These are phyloP conservation scores for Parathielavia hyrcaniae DNA, from an alignment of 495 filamentous ascomycete species.

Conservation along the genomic window DNA sequence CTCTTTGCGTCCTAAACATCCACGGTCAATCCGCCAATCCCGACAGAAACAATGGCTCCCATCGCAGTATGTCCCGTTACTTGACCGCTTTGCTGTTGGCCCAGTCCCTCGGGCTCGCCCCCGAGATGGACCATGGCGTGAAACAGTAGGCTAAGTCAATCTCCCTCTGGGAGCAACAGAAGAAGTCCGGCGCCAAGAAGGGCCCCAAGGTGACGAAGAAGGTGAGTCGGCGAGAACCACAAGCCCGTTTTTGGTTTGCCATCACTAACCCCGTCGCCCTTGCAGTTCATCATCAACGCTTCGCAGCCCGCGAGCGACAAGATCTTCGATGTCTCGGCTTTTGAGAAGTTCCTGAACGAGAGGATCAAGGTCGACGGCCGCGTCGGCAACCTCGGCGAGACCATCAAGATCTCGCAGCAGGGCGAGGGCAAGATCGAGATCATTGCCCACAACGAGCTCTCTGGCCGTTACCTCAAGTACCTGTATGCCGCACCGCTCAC, in stretches of 20 bases:
- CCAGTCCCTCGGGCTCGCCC: slow-evolving; percentile 35
- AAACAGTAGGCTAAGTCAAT: slow-evolving; percentile 93
- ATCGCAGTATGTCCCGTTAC: slow-evolving; percentile 63
- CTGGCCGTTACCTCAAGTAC: slow-evolving; percentile 98
- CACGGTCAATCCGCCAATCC: slow-evolving; percentile 17
- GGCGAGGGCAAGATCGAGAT: slow-evolving; percentile 98
- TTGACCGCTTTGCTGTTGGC: slow-evolving; percentile 83
- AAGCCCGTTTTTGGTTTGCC: neutral
- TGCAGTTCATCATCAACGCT: slow-evolving; percentile 95
- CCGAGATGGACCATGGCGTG: slow-evolving; percentile 47
- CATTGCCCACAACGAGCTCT: slow-evolving; percentile 94
- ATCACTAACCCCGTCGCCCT: slow-evolving; percentile 19
- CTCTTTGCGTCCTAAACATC: slow-evolving; percentile 56
- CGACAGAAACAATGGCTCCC: slow-evolving; percentile 50
- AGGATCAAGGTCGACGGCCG: slow-evolving; percentile 99
- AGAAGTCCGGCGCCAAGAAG: slow-evolving; percentile 57
- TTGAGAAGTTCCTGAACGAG: slow-evolving; percentile 99
- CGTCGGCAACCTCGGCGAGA: slow-evolving; percentile 94
- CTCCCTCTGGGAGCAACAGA: slow-evolving; percentile 47
- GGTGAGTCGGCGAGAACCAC: slow-evolving; percentile 34
- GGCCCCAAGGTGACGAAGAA: slow-evolving; percentile 58
- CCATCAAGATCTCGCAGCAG: slow-evolving; percentile 77
- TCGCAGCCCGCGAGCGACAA: slow-evolving; percentile 96
- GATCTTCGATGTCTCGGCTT: slow-evolving; percentile 98
- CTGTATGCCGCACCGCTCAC: slow-evolving; percentile 55